phyloP scores from a whole-genome alignment of 345 rosid species.

The Stellera chamaejasme region DNA sequence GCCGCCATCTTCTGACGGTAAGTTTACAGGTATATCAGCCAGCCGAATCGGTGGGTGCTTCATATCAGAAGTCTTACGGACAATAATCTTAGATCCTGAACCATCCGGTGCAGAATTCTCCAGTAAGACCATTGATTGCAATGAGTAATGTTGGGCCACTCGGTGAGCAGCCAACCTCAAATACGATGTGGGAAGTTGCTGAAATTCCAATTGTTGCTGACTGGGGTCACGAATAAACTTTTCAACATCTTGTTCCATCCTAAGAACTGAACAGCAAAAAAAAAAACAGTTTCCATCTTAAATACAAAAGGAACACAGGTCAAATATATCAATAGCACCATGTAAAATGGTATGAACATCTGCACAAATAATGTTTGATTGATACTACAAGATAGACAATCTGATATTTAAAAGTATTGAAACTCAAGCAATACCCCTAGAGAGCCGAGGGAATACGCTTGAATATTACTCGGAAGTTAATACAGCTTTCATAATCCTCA shows the following conservation, averaged over 20 bases:
- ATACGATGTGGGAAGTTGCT: constrained; percentile 76
- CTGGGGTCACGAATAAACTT: constrained; percentile 56
- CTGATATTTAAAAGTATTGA: no score
- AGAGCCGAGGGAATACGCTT: no score
- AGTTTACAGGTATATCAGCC: constrained; percentile 64
- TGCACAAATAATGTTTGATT: no score
- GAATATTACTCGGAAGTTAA: no score
- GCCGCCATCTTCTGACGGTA: constrained; percentile 49
- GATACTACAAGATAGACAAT: no score
- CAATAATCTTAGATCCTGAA: constrained; percentile 61
- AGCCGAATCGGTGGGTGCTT: constrained; percentile 49
- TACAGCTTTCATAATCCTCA: no score
- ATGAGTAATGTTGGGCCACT: constrained; percentile 70
- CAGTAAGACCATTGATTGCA: constrained; percentile 75
- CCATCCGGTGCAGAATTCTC: constrained; percentile 60
- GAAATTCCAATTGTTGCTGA: constrained; percentile 64
- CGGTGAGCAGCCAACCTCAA: constrained; percentile 80
- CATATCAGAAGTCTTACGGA: constrained; percentile 57
- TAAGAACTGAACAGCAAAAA: constrained; percentile 37
- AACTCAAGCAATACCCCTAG: no score
- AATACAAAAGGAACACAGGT: background rate
- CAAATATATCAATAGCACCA: background rate
- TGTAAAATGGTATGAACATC: no score
- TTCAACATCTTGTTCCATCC: constrained; percentile 79
- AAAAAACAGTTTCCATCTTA: background rate